These are phyloP conservation scores for Phytophthora melonis DNA, from an alignment of 352 stramenopile species.

Conservation along the genomic window DNA sequence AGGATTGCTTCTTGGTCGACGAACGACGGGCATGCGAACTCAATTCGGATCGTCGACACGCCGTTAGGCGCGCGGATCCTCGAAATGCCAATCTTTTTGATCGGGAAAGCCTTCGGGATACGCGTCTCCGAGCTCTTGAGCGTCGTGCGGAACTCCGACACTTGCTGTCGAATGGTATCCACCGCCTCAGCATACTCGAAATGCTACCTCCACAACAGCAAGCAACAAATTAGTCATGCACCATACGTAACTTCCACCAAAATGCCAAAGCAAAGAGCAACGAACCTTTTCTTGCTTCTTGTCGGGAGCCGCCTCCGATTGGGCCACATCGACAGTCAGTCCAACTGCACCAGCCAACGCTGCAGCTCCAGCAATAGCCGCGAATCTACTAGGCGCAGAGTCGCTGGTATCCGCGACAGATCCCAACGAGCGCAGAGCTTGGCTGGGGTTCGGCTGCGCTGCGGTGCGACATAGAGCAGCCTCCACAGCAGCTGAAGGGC, in stretches of 20 bases:
- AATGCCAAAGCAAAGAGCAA: not conserved
- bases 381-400: constrained; percentile 16
- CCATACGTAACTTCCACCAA: not conserved
- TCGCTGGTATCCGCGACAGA: constrained; percentile 10
- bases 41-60: constrained; percentile 85
- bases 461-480: not conserved
- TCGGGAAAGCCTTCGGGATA: constrained; percentile 80
- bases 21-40: constrained; percentile 83
- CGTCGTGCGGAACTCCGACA: constrained; percentile 80
- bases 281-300: constrained; percentile 48
- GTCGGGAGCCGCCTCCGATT: constrained; percentile 28
- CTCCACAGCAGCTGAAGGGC: constrained; percentile 1
- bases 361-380: constrained; percentile 27
- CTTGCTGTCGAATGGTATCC: constrained; percentile 72
- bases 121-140: constrained; percentile 80
- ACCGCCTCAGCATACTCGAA: constrained; percentile 74
- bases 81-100: constrained; percentile 88
- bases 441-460: not conserved
- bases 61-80: constrained; percentile 80
- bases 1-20: constrained; percentile 80
- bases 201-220: constrained; percentile 43
- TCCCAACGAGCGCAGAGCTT: constrained; percentile 16
- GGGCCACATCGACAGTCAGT: constrained; percentile 10
- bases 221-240: constrained; percentile 6
- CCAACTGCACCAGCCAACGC: constrained; percentile 22